phyloP scores from a whole-genome alignment of 768 basidiomycete species.

The Trametes cubensis region DNA sequence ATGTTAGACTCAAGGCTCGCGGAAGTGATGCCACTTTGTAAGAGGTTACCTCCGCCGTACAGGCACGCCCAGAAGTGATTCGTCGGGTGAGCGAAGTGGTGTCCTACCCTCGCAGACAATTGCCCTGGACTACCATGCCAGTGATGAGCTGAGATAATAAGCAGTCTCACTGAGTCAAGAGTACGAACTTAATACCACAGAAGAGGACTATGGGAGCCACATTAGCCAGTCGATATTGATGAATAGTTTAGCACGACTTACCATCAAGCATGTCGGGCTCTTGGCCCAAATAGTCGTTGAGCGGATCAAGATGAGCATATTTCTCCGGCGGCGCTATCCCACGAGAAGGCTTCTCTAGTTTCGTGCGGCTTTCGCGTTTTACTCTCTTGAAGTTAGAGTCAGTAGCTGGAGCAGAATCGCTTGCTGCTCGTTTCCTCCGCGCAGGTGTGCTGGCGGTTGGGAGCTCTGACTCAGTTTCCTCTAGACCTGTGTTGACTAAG shows the following conservation, averaged over 20 bases:
- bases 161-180: not conserved
- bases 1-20: not conserved
- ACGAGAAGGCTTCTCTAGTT: constrained; percentile 40
- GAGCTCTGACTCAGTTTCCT: constrained; percentile 8
- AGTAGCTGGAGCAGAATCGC: not conserved
- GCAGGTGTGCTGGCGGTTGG: not conserved
- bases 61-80: constrained; percentile 86
- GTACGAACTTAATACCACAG: constrained; percentile 79
- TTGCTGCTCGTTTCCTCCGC: not conserved
- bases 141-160: not conserved
- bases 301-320: constrained; percentile 51
- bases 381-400: not conserved
- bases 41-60: constrained; percentile 55
- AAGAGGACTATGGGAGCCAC: constrained; percentile 59
- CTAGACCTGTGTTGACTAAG: not conserved
- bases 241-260: constrained; percentile 30
- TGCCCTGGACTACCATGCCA: constrained; percentile 57
- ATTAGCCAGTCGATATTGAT: not conserved
- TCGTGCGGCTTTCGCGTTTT: not conserved
- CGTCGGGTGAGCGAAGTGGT: constrained; percentile 78
- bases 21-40: not conserved
- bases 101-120: constrained; percentile 67
- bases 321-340: constrained; percentile 54
- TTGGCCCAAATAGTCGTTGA: constrained; percentile 55
- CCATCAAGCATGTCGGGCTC: constrained; percentile 52